Base-by-base conservation (phyloP, 2,329 filamentous ascomycete species). In the Penicillium occitanis region DNA sequence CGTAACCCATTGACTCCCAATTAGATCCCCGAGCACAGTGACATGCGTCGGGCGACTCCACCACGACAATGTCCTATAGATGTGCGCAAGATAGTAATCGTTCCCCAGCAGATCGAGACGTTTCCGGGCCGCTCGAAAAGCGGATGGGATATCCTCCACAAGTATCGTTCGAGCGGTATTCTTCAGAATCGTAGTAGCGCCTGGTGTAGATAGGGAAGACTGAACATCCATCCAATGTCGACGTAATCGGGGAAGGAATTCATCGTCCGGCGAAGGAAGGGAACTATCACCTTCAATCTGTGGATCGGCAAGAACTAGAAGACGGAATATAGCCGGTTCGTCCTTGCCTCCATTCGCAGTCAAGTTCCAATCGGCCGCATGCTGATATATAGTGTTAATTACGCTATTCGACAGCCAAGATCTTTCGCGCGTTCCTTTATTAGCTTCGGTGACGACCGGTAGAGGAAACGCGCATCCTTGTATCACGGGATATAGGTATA, bases 1-100 rank as follows among this genome's bases (percentile, higher is more conserved):
- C 61, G 86, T 86, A 68, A 99, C 91, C 95, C 95, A 99, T 77
- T 99, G 95, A 73, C 93, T 97, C 10, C 95, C 95, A 10, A 99
- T 82, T 66, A 99, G 82, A 76, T 99, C 95, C 2, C 95, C 95
- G 3, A 99, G 83, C 0, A 98, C 93, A 0, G 91, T 88, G 22
- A 95, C 87, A 76, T 99, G 95, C 0, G 92, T 96, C 8, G 95
- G 95, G 17, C 83, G 81, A 0, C 90, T 87, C 90, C 91, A 96
- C 92, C 93, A 96, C 70, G 87, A 85, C 60, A 97, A 79, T 0
- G 88, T 91, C 17, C 92, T 87, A 78, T 96, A 97, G 66, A 97
- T 93, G 77, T 99, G 95, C 22, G 91, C 92, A 37, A 99, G 86
- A 78, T 98, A 99, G 74, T 88, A 91, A 79, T 99, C 95, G 78